These are phyloP conservation scores for Coriaria nepalensis DNA, from an alignment of 306 rosid genomes.

Conservation along the genomic window DNA sequence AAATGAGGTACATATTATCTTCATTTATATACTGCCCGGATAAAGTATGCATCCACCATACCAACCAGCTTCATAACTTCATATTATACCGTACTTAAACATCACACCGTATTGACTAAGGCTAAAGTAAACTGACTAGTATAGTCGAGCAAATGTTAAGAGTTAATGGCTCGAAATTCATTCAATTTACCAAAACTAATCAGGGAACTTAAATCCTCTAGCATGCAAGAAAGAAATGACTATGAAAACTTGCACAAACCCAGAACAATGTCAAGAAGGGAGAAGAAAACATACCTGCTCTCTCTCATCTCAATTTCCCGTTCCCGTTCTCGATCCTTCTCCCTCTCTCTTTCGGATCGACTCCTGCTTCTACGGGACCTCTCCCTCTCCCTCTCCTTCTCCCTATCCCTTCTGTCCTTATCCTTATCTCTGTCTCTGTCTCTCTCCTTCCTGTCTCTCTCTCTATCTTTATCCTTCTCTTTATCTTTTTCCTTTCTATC, in stretches of 20 bases:
- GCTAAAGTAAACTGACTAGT: too few species aligned
- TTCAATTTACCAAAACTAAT: too few species aligned
- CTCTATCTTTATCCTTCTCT: conserved; percentile 33
- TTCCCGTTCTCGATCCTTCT: conserved; percentile 18
- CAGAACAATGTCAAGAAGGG: background rate
- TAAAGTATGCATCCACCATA: too few species aligned
- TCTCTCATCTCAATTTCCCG: conserved; percentile 17
- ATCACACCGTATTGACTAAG: too few species aligned
- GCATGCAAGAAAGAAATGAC: background rate
- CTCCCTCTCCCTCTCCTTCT: conserved; percentile 18
- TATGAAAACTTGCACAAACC: background rate
- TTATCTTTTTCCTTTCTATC: conserved; percentile 14
- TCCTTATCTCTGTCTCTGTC: conserved; percentile 24
- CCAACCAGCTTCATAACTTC: too few species aligned
- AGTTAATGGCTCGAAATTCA: too few species aligned
- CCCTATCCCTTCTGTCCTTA: conserved; percentile 13
- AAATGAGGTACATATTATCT: too few species aligned
- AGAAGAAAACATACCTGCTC: background rate
- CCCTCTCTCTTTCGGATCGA: conserved; percentile 11
- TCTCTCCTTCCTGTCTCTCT: conserved; percentile 17
- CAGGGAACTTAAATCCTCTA: too few species aligned
- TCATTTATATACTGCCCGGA: too few species aligned
- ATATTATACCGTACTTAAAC: too few species aligned
- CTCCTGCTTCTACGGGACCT: conserved; percentile 13
- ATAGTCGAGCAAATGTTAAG: too few species aligned